Conservation (phyloP, 169 alveolate species). For the Cyclospora cayetanensis region DNA sequence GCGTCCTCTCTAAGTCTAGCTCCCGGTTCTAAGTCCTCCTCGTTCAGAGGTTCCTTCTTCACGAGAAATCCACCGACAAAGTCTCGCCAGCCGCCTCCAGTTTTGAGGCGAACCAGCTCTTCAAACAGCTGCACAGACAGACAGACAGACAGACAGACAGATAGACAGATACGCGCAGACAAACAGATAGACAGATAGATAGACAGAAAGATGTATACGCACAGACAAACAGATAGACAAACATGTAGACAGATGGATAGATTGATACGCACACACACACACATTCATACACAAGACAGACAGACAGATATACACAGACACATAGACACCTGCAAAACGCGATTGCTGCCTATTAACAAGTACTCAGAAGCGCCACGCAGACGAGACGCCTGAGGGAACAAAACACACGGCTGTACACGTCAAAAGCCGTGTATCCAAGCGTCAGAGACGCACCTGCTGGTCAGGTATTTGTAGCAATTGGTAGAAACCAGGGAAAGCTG, state of each 20-base stretch:
- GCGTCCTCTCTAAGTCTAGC: slow-evolving; percentile 65
- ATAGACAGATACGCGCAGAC: background rate
- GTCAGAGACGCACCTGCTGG: slow-evolving; percentile 51
- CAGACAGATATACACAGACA: no score
- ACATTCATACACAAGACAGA: no score
- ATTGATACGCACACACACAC: no score
- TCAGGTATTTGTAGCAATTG: slow-evolving; percentile 85
- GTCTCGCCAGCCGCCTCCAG: slow-evolving; percentile 51
- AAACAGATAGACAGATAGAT: background rate
- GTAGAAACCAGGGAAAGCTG: slow-evolving; percentile 87
- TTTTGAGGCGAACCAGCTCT: slow-evolving; percentile 53
- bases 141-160: background rate
- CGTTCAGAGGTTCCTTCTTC: slow-evolving; percentile 1
- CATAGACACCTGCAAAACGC: no score
- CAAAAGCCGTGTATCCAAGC: no score
- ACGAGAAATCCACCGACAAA: slow-evolving; percentile 58
- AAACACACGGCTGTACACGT: no score
- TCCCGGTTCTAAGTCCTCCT: slow-evolving; percentile 18
- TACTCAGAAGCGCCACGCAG: no score
- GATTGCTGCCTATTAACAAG: no score
- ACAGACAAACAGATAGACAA: background rate
- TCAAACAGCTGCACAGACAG: slow-evolving; percentile 27
- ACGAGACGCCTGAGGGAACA: no score
- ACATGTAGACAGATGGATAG: background rate
- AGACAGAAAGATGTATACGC: no score